Evolutionary conservation across 2,329 filamentous ascomycete species (phyloP).

Genomic region (Rhinocladiella similis): DNA sequence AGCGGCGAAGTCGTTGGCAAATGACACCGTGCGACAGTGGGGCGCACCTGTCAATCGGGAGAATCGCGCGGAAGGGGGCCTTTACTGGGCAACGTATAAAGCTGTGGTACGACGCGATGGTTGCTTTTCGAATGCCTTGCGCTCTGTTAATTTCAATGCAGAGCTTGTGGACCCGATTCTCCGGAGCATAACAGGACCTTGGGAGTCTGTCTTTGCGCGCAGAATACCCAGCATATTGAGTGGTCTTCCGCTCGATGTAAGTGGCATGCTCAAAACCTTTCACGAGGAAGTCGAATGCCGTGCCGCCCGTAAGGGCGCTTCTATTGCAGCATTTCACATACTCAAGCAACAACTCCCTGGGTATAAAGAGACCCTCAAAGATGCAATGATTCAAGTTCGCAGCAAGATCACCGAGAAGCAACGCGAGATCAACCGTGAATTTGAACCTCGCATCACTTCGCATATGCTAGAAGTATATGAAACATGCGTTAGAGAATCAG

Average conservation of each 20-base stretch:
- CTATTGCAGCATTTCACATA: conserved; percentile 32
- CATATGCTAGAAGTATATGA: conserved; percentile 52
- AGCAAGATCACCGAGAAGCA: conserved; percentile 47
- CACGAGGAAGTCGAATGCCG: conserved; percentile 40
- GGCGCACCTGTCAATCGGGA: conserved; percentile 36
- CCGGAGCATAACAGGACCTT: conserved; percentile 39
- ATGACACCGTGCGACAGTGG: conserved; percentile 41
- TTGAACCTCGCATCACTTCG: conserved; percentile 49
- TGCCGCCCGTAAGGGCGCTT: conserved; percentile 40
- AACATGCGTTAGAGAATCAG: conserved; percentile 46
- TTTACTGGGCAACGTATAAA: conserved; percentile 56
- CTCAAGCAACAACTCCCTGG: conserved; percentile 44
- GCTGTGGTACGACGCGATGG: conserved; percentile 56
- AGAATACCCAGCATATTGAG: conserved; percentile 14
- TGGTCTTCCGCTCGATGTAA: conserved; percentile 32
- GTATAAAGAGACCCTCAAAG: conserved; percentile 44
- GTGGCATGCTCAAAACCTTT: conserved; percentile 9
- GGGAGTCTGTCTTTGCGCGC: conserved; percentile 38
- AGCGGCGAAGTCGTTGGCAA: conserved; percentile 31
- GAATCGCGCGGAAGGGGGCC: conserved; percentile 45
- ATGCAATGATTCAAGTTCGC: conserved; percentile 36
- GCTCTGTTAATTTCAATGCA: conserved; percentile 36
- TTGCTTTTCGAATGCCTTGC: conserved; percentile 42
- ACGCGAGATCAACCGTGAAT: conserved; percentile 55
- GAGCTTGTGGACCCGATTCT: conserved; percentile 32